Base-by-base conservation (phyloP, 257 asterid genomes). In the Handroanthus guayacan region DNA sequence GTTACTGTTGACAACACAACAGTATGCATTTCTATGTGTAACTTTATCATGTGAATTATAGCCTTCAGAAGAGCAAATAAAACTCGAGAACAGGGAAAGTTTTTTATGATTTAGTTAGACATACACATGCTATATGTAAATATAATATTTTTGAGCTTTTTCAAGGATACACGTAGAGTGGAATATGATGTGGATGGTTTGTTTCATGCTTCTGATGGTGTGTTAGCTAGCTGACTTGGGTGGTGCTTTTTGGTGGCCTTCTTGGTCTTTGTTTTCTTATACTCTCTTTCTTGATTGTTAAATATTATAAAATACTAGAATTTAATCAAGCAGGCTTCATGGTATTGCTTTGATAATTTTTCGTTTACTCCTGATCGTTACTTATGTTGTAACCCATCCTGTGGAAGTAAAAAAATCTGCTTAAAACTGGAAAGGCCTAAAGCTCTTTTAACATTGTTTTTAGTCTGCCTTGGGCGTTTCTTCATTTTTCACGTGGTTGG, bases 201-300 rank as follows among this genome's bases (percentile, higher is more conserved):
- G 17, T 25, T 60, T 37, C 5, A 60, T 38, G 43, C 25, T 50
- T 36, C 6, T n/a, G 11, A 14, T 61, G 13, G 6, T 36, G 36
- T 36, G 38, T 45, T 57, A 31, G 18, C 50, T 73, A 41, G 45
- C 45, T 41, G 62, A 61, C 20, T 13, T 34, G 78, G 70, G 51
- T 43, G 12, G 69, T 70, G 45, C 50, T 58, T 50, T 12, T 8
- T n/a, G 14, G 8, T 78, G 17, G n/a, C 45, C n/a, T 61, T 36
- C 2, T 72, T 56, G 50, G 31, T 5, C 54, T 39, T 63, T 51
- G 50, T 13, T 63, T 47, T 38, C 31, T 14, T 10, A 34, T 31
- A 10, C 41, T 31, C 10, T 4, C 25, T 52, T 75, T 75, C 63
- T 63, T 57, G 25, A 34, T 37, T 74, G 54, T 62, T 50, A 62